Evolutionary conservation across 2,329 filamentous ascomycete genomes (phyloP).

Genomic region (Aspergillus sp.): DNA sequence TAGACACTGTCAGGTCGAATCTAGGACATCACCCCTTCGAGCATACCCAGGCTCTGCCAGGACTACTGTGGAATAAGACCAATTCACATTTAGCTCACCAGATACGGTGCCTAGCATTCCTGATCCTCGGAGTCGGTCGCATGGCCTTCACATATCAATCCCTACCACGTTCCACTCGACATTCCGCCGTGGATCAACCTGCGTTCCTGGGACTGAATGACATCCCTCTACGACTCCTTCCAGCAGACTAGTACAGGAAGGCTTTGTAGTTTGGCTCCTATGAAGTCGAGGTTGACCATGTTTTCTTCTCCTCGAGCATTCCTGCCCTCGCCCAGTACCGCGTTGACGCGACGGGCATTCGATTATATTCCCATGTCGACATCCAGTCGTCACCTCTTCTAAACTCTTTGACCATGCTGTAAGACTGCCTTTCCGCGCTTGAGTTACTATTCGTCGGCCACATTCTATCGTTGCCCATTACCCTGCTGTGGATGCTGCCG

Average conservation of each 20-base stretch:
- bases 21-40: background rate
- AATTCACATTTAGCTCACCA: too few species aligned
- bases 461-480: background rate
- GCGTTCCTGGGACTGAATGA: background rate
- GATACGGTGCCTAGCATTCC: too few species aligned
- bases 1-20: background rate
- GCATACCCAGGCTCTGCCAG: too few species aligned
- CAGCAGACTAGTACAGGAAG: background rate
- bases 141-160: background rate
- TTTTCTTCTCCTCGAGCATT: conserved; percentile 15
- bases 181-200: conserved; percentile 1
- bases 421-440: background rate
- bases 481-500: conserved; percentile 3
- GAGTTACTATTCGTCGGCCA: background rate
- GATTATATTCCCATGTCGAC: conserved; percentile 8
- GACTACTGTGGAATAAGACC: too few species aligned
- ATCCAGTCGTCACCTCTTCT: background rate
- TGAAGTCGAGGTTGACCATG: background rate
- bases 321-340: conserved; percentile 14
- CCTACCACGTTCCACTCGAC: background rate
- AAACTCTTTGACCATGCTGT: background rate
- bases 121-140: too few species aligned
- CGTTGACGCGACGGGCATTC: conserved; percentile 19
- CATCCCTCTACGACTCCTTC: background rate
- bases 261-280: conserved; percentile 1